Conservation (phyloP, 2,329 filamentous ascomycete genomes). For the Pseudocercospora vitis region DNA sequence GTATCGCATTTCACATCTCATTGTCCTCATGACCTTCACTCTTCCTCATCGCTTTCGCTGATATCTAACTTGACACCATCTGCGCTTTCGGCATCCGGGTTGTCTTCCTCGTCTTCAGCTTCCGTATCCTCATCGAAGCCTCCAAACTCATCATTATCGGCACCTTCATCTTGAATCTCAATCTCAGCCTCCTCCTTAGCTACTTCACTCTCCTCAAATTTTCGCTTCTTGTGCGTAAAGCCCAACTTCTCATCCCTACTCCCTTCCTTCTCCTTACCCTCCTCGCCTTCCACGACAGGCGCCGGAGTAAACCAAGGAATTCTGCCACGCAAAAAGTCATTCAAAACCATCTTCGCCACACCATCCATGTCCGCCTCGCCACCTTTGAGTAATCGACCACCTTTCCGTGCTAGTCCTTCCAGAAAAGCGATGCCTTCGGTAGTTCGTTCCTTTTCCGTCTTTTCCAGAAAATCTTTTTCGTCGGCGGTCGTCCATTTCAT, state of each 20-base stretch:
- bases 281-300: constrained; percentile 54
- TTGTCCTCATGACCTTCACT: constrained; percentile 10
- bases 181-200: constrained; percentile 35
- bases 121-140: constrained; percentile 39
- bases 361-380: constrained; percentile 95
- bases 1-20: constrained; percentile 19
- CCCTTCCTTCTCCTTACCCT: constrained; percentile 50
- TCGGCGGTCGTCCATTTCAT: constrained; percentile 65
- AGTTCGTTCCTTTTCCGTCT: constrained; percentile 32
- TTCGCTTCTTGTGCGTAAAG: constrained; percentile 78
- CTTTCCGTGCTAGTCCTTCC: constrained; percentile 82
- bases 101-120: constrained; percentile 30
- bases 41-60: constrained; percentile 16
- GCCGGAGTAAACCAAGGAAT: constrained; percentile 94
- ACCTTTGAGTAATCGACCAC: constrained; percentile 79
- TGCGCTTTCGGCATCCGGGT: constrained; percentile 10
- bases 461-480: constrained; percentile 25
- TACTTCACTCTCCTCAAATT: constrained; percentile 46
- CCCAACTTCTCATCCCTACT: constrained; percentile 77
- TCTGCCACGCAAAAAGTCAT: constrained; percentile 92
- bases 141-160: constrained; percentile 28
- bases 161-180: constrained; percentile 33
- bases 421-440: constrained; percentile 77
- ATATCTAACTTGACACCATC: constrained; percentile 18
- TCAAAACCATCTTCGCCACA: constrained; percentile 94